Evolutionary conservation across 139 green algal genomes (phyloP), one percentile per base, ranked within the genome.

Genomic region (Monoraphidium neglectum): DNA sequence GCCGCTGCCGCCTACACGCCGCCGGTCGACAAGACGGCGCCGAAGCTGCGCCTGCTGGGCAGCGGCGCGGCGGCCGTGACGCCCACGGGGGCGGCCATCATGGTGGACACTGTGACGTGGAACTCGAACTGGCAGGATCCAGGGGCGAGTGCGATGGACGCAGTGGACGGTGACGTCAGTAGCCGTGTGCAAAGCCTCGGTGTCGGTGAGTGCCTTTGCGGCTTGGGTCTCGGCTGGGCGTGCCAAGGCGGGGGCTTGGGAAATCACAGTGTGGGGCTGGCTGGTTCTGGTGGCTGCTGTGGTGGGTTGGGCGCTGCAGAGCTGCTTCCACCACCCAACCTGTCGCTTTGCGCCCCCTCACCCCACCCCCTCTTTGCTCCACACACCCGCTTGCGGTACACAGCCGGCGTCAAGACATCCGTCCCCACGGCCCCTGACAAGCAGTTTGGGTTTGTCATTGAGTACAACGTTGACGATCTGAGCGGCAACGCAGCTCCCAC

Each of bases 401-500:
- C 43, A 51, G 43, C 43, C 43, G 43, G 75, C 3, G 83, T 86
- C 13, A 72, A 77, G 16, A 88, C 79, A 35, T 79, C 33, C 54
- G 23, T 59, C 0, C 83, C 83, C 5, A 88, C 83, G 4, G 33
- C 56, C 24, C 51, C 76, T 0, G 64, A 47, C 35, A 33, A 21
- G 26, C 6, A 60, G 0, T 82, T 77, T 36, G 56, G 56, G 1
- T 77, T 66, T 72, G 66, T 80, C 15, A 70, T 86, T 21, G 75
- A 80, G 57, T 86, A 86, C 37, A 43, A 68, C 24, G 80, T 85
- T 12, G 40, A 76, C 15, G 84, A 89, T 49, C 53, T 71, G 3
- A 65, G 60, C 6, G 67, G 78, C 38, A 89, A 89, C 49, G 59
- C 66, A 1, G 84, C 84, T 0, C 74, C 59, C 10, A 46, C 81